A percentile compares a stretch with the other conserved stretches of the same genome.
Conservation (phyloP, 2,329 filamentous ascomycete species). For the Ophiocordyceps sinensis region DNA sequence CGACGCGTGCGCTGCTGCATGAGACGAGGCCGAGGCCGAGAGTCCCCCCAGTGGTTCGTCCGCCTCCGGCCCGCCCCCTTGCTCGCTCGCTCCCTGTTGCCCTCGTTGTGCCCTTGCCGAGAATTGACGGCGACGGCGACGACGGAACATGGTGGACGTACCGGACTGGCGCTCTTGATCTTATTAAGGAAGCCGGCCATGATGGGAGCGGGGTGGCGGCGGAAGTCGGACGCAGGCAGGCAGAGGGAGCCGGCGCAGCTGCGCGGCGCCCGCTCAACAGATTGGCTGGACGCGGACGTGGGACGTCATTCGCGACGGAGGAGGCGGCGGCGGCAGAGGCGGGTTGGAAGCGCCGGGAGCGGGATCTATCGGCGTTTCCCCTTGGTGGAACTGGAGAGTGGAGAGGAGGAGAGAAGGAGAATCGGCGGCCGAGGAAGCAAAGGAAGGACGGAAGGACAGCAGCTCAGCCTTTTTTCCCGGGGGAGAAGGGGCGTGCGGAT, state of each 20-base stretch:
- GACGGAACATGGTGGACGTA: constrained; percentile 21
- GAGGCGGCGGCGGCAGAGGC: background rate
- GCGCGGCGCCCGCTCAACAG: constrained; percentile 20
- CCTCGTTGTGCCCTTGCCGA: background rate
- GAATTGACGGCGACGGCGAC: constrained; percentile 1
- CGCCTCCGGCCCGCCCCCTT: too few species aligned
- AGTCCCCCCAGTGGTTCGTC: too few species aligned
- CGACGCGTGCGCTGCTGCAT: constrained; percentile 1
- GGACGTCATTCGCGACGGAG: constrained; percentile 1
- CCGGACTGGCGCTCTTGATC: constrained; percentile 39
- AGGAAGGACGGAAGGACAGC: too few species aligned
- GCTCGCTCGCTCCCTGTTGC: background rate
- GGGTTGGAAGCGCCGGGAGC: background rate
- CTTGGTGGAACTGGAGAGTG: background rate
- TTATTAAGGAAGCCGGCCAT: constrained; percentile 48
- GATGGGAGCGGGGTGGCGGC: constrained; percentile 4
- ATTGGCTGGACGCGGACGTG: constrained; percentile 10
- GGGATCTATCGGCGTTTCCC: background rate
- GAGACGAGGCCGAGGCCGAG: constrained; percentile 1
- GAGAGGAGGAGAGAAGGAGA: background rate
- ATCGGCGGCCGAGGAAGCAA: background rate
- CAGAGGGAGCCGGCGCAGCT: constrained; percentile 16
- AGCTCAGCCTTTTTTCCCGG: too few species aligned
- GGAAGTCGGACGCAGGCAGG: constrained; percentile 5
- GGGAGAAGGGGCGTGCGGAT: background rate